Conservation (phyloP, 1,284 basidiomycete species). For the Xerocomus amazonicus region DNA sequence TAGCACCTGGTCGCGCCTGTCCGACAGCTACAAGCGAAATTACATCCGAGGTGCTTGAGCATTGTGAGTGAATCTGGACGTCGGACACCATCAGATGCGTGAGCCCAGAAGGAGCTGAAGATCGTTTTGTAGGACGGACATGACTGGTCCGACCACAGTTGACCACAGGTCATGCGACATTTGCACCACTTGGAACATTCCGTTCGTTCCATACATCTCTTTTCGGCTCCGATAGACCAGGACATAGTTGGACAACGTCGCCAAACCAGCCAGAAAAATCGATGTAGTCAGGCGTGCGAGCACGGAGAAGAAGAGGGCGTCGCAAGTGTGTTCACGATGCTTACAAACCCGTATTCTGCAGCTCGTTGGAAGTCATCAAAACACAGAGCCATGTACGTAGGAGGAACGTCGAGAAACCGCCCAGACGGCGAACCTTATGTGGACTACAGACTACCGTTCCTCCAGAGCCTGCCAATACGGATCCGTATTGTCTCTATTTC, state of each 20-base stretch:
- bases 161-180: background rate
- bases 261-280: background rate
- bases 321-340: slow-evolving; percentile 13
- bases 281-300: background rate
- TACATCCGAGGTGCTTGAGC: too few relatives aligned
- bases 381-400: slow-evolving; percentile 7
- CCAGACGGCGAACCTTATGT: slow-evolving; percentile 15
- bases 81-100: too few relatives aligned
- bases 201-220: background rate
- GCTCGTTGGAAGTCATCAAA: slow-evolving; percentile 24
- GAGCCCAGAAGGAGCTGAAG: background rate
- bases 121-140: background rate
- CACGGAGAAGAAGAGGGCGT: background rate
- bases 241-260: background rate
- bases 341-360: slow-evolving; percentile 29
- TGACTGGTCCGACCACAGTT: background rate
- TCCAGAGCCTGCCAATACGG: too few relatives aligned
- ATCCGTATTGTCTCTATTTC: too few relatives aligned
- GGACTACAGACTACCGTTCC: slow-evolving; percentile 6
- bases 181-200: background rate
- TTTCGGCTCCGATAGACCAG: background rate
- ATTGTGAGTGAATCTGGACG: too few relatives aligned
- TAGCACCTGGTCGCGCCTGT: too few relatives aligned
- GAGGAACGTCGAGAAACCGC: slow-evolving; percentile 25
- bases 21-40: too few relatives aligned